Percentiles rank a stretch among this genome's conserved stretches.
Conservation (phyloP, 1,284 basidiomycete genomes). For the Boletus calvinii region DNA sequence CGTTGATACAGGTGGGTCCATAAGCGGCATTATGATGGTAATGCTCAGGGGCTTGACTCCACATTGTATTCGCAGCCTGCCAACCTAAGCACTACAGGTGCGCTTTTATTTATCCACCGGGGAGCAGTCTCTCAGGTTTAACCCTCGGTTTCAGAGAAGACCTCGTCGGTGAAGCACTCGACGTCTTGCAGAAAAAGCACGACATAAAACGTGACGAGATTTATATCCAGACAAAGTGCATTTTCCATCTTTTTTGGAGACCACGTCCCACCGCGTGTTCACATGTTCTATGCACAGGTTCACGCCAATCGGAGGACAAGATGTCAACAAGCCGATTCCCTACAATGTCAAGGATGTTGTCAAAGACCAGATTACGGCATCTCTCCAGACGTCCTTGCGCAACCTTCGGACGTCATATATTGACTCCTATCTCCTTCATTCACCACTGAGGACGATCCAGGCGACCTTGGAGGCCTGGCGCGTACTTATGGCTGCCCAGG, state of each 20-base stretch:
- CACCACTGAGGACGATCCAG: conserved; percentile 58
- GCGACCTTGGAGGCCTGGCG: conserved; percentile 69
- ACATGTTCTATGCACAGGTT: conserved; percentile 45
- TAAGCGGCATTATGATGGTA: conserved; percentile 1
- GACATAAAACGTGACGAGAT: conserved; percentile 59
- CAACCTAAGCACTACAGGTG: conserved; percentile 78
- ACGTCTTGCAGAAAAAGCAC: conserved; percentile 50
- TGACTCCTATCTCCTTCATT: conserved; percentile 77
- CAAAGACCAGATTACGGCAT: conserved; percentile 59
- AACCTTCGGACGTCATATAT: conserved; percentile 70
- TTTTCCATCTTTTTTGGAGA: conserved; percentile 5
- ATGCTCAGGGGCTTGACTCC: conserved; percentile 19
- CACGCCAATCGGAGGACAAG: conserved; percentile 72
- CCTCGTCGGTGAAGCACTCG: conserved; percentile 71
- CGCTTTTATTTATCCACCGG: conserved; percentile 3
- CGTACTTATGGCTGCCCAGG: conserved; percentile 57
- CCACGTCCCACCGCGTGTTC: conserved; percentile 1
- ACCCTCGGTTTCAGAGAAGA: conserved; percentile 55
- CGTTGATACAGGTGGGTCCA: conserved; percentile 69
- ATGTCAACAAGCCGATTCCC: conserved; percentile 64
- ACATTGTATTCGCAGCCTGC: conserved; percentile 48
- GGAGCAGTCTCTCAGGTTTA: background rate
- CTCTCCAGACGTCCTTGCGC: conserved; percentile 61
- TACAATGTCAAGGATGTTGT: conserved; percentile 61
- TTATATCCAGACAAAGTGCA: conserved; percentile 77